Conservation (phyloP, 1,284 basidiomycete species). For the Pseudozyma sp. region DNA sequence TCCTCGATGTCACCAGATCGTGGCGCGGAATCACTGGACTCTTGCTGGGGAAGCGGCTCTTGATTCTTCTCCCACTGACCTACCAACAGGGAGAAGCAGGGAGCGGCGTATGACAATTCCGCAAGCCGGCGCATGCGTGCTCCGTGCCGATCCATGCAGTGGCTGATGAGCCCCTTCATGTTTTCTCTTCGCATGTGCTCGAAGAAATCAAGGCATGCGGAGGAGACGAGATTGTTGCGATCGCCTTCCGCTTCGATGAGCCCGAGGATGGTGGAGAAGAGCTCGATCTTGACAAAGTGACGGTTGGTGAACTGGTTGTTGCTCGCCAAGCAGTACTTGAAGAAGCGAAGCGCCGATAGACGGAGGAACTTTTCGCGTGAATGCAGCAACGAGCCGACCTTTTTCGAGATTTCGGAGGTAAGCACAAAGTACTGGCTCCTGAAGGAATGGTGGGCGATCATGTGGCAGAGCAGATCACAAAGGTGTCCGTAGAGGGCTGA, state of each 20-base stretch:
- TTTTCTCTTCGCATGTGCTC: constrained; percentile 83
- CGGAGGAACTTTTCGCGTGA: constrained; percentile 86
- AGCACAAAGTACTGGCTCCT: constrained; percentile 91
- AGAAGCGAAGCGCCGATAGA: constrained; percentile 78
- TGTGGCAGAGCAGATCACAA: constrained; percentile 90
- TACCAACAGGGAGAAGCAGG: constrained; percentile 80
- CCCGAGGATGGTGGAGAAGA: constrained; percentile 84
- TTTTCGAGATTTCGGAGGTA: constrained; percentile 58
- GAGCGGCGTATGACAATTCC: constrained; percentile 75
- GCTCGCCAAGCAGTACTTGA: constrained; percentile 84
- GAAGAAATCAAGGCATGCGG: constrained; percentile 94
- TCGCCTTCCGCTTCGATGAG: constrained; percentile 83
- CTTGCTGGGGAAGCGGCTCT: constrained; percentile 70
- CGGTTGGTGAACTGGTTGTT: constrained; percentile 87
- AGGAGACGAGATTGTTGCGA: constrained; percentile 90
- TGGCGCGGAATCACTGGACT: constrained; percentile 8
- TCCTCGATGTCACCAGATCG: constrained; percentile 16
- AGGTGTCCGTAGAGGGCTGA: constrained; percentile 68
- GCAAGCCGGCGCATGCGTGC: constrained; percentile 77
- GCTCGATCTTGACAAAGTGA: constrained; percentile 85
- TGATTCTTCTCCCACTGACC: constrained; percentile 90
- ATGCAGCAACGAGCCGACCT: constrained; percentile 72
- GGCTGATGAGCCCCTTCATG: constrained; percentile 82
- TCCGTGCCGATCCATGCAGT: constrained; percentile 84
- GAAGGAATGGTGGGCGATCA: constrained; percentile 82